Evolutionary conservation across 176 grass and related monocot species (phyloP), one percentile per base, ranked within the genome.

Genomic region (Secale cereale): DNA sequence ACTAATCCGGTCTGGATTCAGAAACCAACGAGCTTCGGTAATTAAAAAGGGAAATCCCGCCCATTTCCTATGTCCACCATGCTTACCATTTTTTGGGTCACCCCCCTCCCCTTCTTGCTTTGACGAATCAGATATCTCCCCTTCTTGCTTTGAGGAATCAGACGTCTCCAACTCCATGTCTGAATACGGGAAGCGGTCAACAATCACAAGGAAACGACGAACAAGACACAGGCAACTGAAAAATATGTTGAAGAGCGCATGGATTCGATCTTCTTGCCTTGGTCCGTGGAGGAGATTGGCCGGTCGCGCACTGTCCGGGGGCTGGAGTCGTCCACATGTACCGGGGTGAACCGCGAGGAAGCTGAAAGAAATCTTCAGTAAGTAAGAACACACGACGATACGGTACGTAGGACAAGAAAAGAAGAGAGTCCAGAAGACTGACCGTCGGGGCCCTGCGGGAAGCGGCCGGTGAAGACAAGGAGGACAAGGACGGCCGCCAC

Each of bases 341-440:
- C 87, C 36, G 78, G 23, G 39, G 72, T 41, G 31, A 86, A 87
- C 31, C 78, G 84, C 59, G 84, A 83, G 32, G 84, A 73, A 32
- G 84, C 88, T 86, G 59, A 9, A n/a, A 59, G 2, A 62, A 86
- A 67, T 76, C n/a, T 65, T 20, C 27, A 23, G 36, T 79, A 65
- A n/a, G 35, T 78, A 66, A 90, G 84, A 72, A 69, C 67, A 28
- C 65, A 56, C 23, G 30, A 35, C 2, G 26, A 45, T 20, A 31
- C n/a, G 3, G 22, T 8, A 19, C 23, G 8, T 25, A 56, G 17
- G 52, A 3, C 35, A 48, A 59, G 17, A 3, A 11, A 57, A 59
- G 45, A 67, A 67, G 17, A 22, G 29, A 15, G 33, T 35, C 37
- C 27, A 32, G 29, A 83, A 32, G 39, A 79, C 75, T 84, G 67